Evolutionary conservation across 345 rosid species (phyloP).

Genomic region (Arabis hirsuta): DNA sequence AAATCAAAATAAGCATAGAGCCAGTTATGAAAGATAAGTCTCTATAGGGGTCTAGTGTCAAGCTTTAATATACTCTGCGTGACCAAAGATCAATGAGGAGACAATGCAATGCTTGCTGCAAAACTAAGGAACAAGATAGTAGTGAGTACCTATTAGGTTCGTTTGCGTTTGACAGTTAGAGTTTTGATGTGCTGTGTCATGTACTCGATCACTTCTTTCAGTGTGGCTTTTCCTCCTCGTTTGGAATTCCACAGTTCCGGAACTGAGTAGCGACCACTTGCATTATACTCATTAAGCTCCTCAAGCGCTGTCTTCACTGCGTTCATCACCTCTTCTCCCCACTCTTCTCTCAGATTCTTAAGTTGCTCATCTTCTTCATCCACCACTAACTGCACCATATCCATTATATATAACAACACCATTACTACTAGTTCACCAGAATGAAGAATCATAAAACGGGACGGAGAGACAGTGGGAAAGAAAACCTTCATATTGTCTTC

Average conservation of each 20-base stretch:
- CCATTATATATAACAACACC: conserved; percentile 1
- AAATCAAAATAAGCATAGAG: background rate
- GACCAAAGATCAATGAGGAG: background rate
- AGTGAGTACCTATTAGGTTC: conserved; percentile 32
- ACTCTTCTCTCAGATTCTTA: conserved; percentile 56
- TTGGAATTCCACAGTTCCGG: conserved; percentile 72
- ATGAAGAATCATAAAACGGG: background rate
- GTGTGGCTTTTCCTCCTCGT: conserved; percentile 71
- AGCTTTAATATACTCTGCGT: background rate
- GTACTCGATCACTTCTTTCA: conserved; percentile 73
- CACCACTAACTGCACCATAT: conserved; percentile 62
- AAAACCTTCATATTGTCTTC: conserved; percentile 44
- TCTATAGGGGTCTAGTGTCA: background rate
- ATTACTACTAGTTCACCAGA: conserved; percentile 14
- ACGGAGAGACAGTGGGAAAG: conserved; percentile 2
- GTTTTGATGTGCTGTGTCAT: conserved; percentile 46
- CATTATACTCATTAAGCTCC: conserved; percentile 74
- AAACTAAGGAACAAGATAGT: background rate
- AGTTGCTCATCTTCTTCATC: conserved; percentile 75
- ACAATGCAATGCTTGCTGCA: conserved; percentile 16
- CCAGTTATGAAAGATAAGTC: background rate
- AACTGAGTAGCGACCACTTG: conserved; percentile 70
- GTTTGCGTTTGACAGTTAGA: conserved; percentile 52
- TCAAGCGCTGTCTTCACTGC: conserved; percentile 70
- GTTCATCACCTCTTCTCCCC: conserved; percentile 59